Percentiles rank a stretch among this genome's conserved stretches.
Conservation (phyloP, 2,329 filamentous ascomycete genomes). For the Fusarium kyushuense region DNA sequence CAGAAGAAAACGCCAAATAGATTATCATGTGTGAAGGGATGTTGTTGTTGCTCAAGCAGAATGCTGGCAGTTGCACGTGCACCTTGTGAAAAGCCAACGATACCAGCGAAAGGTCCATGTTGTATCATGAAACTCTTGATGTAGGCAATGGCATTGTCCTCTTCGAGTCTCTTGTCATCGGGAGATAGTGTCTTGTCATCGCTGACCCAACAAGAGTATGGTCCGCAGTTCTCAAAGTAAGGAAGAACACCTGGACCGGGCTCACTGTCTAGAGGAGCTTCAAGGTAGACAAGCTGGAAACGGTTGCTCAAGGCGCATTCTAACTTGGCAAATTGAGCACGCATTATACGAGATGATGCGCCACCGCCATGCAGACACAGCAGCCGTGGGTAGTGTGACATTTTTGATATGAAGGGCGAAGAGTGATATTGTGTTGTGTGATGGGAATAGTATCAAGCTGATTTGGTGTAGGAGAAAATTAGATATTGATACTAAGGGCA, state of each 20-base stretch:
- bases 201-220: conserved; percentile 16
- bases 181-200: neutral
- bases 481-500: neutral
- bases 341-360: conserved; percentile 9
- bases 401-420: neutral
- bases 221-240: conserved; percentile 5
- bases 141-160: neutral
- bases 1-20: conserved; percentile 14
- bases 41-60: conserved; percentile 1
- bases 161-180: neutral
- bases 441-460: neutral
- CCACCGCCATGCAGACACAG: conserved; percentile 12
- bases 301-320: neutral
- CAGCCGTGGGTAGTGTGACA: conserved; percentile 1
- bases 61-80: conserved; percentile 8
- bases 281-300: neutral
- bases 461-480: neutral
- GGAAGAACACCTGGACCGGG: conserved; percentile 9
- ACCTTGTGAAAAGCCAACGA: conserved; percentile 7
- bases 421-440: neutral
- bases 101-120: conserved; percentile 1
- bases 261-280: neutral
- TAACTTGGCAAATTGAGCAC: conserved; percentile 4
- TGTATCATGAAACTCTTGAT: conserved; percentile 4
- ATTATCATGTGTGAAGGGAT: neutral